These are phyloP conservation scores for Boletus barrowsii DNA, from an alignment of 768 basidiomycete species.

Conservation along the genomic window DNA sequence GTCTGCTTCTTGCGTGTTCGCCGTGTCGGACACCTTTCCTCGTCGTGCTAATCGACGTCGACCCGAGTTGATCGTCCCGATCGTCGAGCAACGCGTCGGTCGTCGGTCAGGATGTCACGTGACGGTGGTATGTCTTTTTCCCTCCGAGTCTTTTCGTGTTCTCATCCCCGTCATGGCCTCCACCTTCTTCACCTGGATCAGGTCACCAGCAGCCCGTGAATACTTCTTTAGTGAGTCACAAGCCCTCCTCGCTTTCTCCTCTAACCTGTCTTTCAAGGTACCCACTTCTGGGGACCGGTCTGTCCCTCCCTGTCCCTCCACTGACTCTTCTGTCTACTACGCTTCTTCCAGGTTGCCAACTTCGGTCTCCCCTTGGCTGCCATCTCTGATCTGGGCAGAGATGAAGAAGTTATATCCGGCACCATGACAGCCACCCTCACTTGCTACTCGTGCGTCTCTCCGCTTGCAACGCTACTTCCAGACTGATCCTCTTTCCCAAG, in stretches of 20 bases:
- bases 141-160: not conserved
- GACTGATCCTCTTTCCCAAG: constrained; percentile 28
- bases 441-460: constrained; percentile 80
- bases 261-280: constrained; percentile 53
- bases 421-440: constrained; percentile 92
- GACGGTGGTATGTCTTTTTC: constrained; percentile 2
- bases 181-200: constrained; percentile 84
- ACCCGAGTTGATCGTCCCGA: not conserved
- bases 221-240: constrained; percentile 88
- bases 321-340: constrained; percentile 3
- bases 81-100: not conserved
- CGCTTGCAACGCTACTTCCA: constrained; percentile 5
- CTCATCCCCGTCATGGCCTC: constrained; percentile 58
- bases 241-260: not conserved
- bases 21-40: not conserved
- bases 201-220: constrained; percentile 85
- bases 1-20: not conserved
- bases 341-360: constrained; percentile 76
- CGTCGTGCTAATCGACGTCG: not conserved
- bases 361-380: constrained; percentile 98
- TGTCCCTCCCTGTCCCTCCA: constrained; percentile 33
- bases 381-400: constrained; percentile 83
- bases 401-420: constrained; percentile 96
- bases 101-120: constrained; percentile 10
- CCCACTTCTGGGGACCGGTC: constrained; percentile 98